Evolutionary conservation across 768 basidiomycete species (phyloP).

Genomic region (Daedalea quercina): DNA sequence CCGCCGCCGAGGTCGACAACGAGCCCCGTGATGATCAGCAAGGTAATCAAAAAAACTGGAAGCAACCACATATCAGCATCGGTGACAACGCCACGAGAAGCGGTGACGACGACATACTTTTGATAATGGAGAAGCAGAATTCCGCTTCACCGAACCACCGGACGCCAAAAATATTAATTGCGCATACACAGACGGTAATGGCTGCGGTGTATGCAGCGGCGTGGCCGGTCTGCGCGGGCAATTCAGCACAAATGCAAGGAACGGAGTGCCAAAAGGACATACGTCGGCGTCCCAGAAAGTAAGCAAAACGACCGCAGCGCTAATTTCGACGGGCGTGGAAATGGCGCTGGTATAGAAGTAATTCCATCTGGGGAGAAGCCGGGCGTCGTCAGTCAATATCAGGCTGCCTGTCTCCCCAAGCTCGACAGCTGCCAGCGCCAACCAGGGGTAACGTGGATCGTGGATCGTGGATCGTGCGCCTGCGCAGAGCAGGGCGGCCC

Average conservation of each 20-base stretch:
- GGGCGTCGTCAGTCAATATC: background rate
- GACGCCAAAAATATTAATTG: slow-evolving; percentile 69
- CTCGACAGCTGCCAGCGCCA: background rate
- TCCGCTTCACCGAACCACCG: slow-evolving; percentile 71
- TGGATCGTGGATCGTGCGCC: too few species aligned
- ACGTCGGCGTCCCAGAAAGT: slow-evolving; percentile 68
- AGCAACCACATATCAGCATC: slow-evolving; percentile 9
- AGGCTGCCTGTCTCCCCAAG: background rate
- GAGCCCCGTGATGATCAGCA: slow-evolving; percentile 56
- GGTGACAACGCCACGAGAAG: background rate
- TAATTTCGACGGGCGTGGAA: slow-evolving; percentile 67
- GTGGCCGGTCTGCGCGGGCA: slow-evolving; percentile 34
- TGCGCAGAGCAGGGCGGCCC: too few species aligned
- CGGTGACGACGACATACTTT: slow-evolving; percentile 34
- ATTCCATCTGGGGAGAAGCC: slow-evolving; percentile 18
- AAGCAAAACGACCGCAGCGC: slow-evolving; percentile 62
- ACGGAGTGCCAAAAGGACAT: slow-evolving; percentile 13
- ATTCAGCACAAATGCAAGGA: background rate
- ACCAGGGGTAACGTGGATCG: too few species aligned
- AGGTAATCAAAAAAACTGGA: slow-evolving; percentile 51
- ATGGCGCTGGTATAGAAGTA: slow-evolving; percentile 41
- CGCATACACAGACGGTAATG: slow-evolving; percentile 47
- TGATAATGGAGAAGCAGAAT: slow-evolving; percentile 60
- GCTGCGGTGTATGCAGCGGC: slow-evolving; percentile 51
- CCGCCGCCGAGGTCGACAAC: slow-evolving; percentile 77